These are phyloP conservation scores for Dianthus caryophyllus DNA, from an alignment of 148 eudicot genomes.

Conservation along the genomic window DNA sequence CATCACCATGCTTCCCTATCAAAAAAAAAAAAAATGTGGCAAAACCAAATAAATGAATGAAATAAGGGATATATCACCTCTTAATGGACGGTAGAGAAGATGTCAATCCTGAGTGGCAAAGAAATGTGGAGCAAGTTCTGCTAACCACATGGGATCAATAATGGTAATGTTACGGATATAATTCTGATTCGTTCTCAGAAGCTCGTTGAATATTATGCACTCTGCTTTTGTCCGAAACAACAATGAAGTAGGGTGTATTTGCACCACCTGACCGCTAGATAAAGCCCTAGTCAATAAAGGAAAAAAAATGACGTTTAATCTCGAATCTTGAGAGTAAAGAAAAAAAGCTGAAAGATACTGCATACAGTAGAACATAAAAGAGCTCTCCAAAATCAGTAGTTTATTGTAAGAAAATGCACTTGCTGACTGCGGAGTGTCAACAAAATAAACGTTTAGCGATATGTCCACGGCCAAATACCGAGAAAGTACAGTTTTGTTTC, in stretches of 20 bases:
- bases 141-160: constrained; percentile 82
- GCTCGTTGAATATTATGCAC: constrained; percentile 66
- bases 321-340: background rate
- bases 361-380: background rate
- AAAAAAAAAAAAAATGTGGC: background rate
- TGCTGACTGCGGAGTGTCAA: background rate
- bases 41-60: background rate
- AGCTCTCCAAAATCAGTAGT: background rate
- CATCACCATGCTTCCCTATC: background rate
- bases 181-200: constrained; percentile 61
- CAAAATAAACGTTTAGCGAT: background rate
- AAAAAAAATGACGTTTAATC: background rate
- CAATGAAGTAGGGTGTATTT: constrained; percentile 86
- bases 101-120: constrained; percentile 36
- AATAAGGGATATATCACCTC: constrained; percentile 12
- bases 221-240: constrained; percentile 72
- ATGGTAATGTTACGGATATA: constrained; percentile 69
- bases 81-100: background rate
- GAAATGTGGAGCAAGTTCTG: constrained; percentile 77
- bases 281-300: constrained; percentile 53
- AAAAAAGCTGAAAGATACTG: background rate
- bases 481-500: background rate
- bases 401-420: background rate
- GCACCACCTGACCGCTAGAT: constrained; percentile 62
- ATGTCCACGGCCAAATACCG: background rate